Evolutionary conservation across 75 land plant genomes (phyloP).

Genomic region (Sequoiadendron giganteum): DNA sequence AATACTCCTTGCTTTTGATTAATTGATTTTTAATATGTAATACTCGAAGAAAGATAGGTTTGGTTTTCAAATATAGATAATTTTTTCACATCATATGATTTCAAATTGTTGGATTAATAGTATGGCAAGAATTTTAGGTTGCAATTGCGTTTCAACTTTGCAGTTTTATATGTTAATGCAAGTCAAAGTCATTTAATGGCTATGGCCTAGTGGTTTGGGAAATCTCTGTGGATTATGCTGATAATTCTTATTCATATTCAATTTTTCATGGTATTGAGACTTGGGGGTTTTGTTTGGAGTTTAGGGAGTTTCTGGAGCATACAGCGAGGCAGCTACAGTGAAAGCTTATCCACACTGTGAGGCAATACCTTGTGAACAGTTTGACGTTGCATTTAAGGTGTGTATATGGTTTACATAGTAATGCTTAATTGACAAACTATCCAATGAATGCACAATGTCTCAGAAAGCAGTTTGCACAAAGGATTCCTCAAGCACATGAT

Average conservation of each 20-base stretch:
- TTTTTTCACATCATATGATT: background rate
- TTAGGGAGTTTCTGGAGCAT: constrained; percentile 63
- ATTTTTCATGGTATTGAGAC: background rate
- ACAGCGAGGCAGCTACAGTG: constrained; percentile 53
- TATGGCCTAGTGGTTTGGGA: background rate
- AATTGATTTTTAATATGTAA: background rate
- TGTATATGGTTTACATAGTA: too few species aligned
- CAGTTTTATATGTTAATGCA: background rate
- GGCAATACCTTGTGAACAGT: too few species aligned
- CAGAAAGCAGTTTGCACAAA: too few species aligned
- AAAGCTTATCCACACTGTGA: too few species aligned
- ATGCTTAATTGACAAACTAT: too few species aligned
- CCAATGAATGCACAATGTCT: too few species aligned
- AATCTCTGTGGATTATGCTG: background rate
- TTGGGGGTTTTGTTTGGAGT: background rate
- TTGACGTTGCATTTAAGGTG: too few species aligned
- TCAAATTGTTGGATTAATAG: background rate
- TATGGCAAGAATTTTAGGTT: background rate
- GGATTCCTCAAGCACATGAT: background rate
- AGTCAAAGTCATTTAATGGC: background rate
- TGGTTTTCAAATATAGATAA: background rate
- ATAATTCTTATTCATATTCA: background rate
- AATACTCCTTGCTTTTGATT: background rate
- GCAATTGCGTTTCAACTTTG: background rate
- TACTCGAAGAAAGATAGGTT: background rate